A percentile compares a stretch with the other conserved stretches of the same genome.
Conservation (phyloP, 75 land plant genomes). For the Pinus taeda region DNA sequence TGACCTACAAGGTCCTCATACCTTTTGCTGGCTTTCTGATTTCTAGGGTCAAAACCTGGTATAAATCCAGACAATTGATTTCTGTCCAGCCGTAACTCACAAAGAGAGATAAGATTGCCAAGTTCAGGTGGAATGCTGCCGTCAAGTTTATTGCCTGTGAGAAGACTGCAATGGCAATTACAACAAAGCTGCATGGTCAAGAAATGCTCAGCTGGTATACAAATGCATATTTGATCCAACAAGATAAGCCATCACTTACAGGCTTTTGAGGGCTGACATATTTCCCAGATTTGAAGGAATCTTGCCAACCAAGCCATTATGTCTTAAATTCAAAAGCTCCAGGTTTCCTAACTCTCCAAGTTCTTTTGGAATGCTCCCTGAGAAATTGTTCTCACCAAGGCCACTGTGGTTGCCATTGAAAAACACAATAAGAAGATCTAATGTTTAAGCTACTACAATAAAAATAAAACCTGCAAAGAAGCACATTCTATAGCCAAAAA, state of each 20-base stretch:
- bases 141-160: conserved; percentile 49
- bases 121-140: conserved; percentile 30
- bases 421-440: not conserved
- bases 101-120: conserved; percentile 19
- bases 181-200: not conserved
- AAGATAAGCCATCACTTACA: conserved; percentile 40
- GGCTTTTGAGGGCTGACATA: conserved; percentile 39
- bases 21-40: conserved; percentile 38
- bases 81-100: conserved; percentile 28
- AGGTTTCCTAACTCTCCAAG: conserved; percentile 42
- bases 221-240: not conserved
- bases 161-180: conserved; percentile 31
- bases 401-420: conserved; percentile 18
- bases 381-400: conserved; percentile 42
- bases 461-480: not conserved
- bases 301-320: conserved; percentile 57
- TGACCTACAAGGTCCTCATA: not conserved
- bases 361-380: conserved; percentile 69
- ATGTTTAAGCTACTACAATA: not conserved
- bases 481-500: not conserved
- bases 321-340: conserved; percentile 64
- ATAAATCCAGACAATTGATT: conserved; percentile 11
- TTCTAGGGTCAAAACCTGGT: conserved; percentile 18
- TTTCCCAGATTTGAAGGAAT: conserved; percentile 65
- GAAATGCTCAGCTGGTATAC: not conserved